Evolutionary conservation across 805 yeast genomes (phyloP).

Genomic region (Millerozyma miso): DNA sequence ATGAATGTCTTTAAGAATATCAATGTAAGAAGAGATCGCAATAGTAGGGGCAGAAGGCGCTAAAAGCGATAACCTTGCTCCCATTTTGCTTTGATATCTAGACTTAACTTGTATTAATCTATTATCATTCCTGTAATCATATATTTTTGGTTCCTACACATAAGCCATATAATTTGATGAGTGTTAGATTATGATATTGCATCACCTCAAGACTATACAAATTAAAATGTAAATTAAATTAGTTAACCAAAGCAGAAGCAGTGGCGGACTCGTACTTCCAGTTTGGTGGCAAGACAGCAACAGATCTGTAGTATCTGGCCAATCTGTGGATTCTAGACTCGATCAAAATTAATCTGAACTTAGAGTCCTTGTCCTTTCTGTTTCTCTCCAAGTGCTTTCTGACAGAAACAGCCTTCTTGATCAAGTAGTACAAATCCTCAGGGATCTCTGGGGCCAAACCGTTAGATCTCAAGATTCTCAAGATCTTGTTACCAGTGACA

Average conservation of each 20-base stretch:
- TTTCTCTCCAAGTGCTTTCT: constrained; percentile 99
- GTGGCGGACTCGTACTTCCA: constrained; percentile 99
- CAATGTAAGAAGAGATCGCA: constrained; percentile 85
- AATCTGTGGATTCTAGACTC: constrained; percentile 99
- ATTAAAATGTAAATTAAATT: constrained; percentile 32
- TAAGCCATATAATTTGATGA: background rate
- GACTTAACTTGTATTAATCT: background rate
- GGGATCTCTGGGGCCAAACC: constrained; percentile 99
- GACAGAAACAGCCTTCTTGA: constrained; percentile 99
- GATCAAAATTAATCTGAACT: constrained; percentile 99
- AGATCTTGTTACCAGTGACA: constrained; percentile 98
- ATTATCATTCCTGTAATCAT: background rate
- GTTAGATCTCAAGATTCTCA: constrained; percentile 98
- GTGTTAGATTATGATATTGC: background rate
- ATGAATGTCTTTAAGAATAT: constrained; percentile 70
- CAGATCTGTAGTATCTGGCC: constrained; percentile 99
- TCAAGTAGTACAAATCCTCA: constrained; percentile 98
- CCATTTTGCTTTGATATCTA: constrained; percentile 48
- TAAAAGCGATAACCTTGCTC: constrained; percentile 76
- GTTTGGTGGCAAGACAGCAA: constrained; percentile 98
- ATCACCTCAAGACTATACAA: background rate
- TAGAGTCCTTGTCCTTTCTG: constrained; percentile 99
- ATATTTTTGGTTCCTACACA: constrained; percentile 1
- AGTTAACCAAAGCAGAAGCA: constrained; percentile 99
- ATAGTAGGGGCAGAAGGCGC: constrained; percentile 92